Evolutionary conservation across 2,329 filamentous ascomycete species (phyloP).

Genomic region (Cryphonectria nitschkei): DNA sequence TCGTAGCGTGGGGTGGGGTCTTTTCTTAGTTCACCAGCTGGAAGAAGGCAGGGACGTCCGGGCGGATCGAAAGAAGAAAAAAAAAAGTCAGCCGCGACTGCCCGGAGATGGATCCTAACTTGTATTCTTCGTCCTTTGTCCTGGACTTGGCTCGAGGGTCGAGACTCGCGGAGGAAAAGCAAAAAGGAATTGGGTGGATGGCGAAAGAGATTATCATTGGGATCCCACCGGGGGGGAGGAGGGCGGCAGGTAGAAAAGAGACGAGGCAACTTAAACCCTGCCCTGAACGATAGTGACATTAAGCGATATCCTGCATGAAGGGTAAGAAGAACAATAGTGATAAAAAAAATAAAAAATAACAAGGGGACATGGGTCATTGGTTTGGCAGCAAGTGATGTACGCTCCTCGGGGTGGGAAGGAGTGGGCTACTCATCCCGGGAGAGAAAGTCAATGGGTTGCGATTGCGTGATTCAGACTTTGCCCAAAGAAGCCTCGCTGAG

Average conservation of each 20-base stretch:
- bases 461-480: conserved; percentile 22
- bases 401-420: conserved; percentile 2
- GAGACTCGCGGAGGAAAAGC: not conserved
- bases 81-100: conserved; percentile 9
- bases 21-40: not conserved
- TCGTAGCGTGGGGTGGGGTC: not conserved
- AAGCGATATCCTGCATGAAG: too few relatives aligned
- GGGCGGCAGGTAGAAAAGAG: conserved; percentile 20
- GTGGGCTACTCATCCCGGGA: conserved; percentile 14
- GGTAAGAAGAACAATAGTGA: too few relatives aligned
- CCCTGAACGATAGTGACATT: conserved; percentile 16
- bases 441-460: conserved; percentile 5
- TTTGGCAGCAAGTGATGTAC: conserved; percentile 8
- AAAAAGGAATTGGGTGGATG: conserved; percentile 7
- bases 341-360: conserved; percentile 20
- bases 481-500: conserved; percentile 9
- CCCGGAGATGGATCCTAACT: conserved; percentile 4
- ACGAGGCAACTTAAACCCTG: conserved; percentile 23
- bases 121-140: conserved; percentile 3
- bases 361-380: conserved; percentile 25
- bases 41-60: not conserved
- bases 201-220: conserved; percentile 18
- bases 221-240: conserved; percentile 5
- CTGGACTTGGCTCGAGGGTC: not conserved
- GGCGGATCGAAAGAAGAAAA: not conserved